These are phyloP conservation scores for Exobasidium cylindrosporum DNA, from an alignment of 1,284 basidiomycete species.

Conservation along the genomic window DNA sequence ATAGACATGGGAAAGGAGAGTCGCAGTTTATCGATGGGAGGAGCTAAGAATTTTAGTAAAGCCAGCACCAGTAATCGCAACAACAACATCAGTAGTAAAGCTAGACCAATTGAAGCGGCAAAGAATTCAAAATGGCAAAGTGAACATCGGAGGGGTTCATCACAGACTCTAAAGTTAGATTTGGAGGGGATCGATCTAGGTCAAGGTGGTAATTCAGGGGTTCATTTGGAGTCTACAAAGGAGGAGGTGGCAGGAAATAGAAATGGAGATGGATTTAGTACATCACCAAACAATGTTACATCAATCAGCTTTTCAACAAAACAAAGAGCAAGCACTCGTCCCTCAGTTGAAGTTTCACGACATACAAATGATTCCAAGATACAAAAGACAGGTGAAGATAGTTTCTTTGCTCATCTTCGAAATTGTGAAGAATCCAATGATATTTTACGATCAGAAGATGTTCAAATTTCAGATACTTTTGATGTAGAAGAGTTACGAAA, in stretches of 20 bases:
- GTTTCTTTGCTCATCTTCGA: slow-evolving; percentile 40
- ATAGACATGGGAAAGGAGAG: too few relatives aligned
- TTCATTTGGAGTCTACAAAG: not conserved
- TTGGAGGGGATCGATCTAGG: slow-evolving; percentile 45
- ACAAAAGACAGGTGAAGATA: slow-evolving; percentile 19
- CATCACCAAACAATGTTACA: not conserved
- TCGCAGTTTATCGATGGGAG: not conserved
- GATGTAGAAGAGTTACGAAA: not conserved
- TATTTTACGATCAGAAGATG: slow-evolving; percentile 30
- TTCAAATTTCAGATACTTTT: slow-evolving; percentile 19
- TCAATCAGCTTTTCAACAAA: not conserved
- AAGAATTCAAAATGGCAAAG: too few relatives aligned
- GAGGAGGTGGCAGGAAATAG: not conserved
- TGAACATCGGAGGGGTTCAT: slow-evolving; percentile 10
- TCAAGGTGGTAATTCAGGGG: not conserved
- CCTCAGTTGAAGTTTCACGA: not conserved
- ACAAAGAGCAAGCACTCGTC: not conserved
- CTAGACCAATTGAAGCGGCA: not conserved
- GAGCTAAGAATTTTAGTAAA: not conserved
- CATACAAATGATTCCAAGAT: not conserved
- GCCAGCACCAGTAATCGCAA: not conserved
- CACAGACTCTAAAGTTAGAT: slow-evolving; percentile 32
- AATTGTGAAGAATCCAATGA: slow-evolving; percentile 38
- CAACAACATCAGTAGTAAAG: not conserved
- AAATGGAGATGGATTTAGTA: not conserved